phyloP scores from a whole-genome alignment of 2,329 filamentous ascomycete species.

The Dactylellina leptospora region DNA sequence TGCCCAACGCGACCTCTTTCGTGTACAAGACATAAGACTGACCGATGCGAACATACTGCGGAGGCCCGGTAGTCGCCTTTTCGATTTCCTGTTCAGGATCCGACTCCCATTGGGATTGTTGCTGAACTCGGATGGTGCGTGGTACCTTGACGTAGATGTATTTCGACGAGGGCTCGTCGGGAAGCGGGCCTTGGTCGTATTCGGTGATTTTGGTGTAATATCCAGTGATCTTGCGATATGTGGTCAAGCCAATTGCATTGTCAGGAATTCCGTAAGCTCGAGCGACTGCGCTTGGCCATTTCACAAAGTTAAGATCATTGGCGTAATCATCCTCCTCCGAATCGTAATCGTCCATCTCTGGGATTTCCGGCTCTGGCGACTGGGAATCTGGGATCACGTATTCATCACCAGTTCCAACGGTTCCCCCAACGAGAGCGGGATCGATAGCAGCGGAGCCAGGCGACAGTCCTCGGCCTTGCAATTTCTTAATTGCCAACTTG shows the following conservation, averaged over 20 bases:
- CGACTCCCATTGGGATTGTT: constrained; percentile 51
- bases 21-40: constrained; percentile 50
- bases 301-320: constrained; percentile 52
- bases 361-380: constrained; percentile 41
- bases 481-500: constrained; percentile 35
- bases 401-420: constrained; percentile 27
- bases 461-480: constrained; percentile 28
- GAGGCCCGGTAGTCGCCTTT: constrained; percentile 41
- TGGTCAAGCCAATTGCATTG: constrained; percentile 25
- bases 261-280: constrained; percentile 49
- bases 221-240: constrained; percentile 45
- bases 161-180: constrained; percentile 48
- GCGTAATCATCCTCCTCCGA: constrained; percentile 50
- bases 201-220: constrained; percentile 51
- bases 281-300: constrained; percentile 49
- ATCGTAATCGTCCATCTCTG: constrained; percentile 47
- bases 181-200: constrained; percentile 46
- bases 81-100: constrained; percentile 47
- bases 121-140: constrained; percentile 45
- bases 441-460: constrained; percentile 44
- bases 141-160: constrained; percentile 51
- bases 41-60: constrained; percentile 49
- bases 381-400: constrained; percentile 50
- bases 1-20: constrained; percentile 47
- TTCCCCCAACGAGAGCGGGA: constrained; percentile 42